These are phyloP conservation scores for Letharia lupina DNA, from an alignment of 495 filamentous ascomycete genomes.

Conservation along the genomic window DNA sequence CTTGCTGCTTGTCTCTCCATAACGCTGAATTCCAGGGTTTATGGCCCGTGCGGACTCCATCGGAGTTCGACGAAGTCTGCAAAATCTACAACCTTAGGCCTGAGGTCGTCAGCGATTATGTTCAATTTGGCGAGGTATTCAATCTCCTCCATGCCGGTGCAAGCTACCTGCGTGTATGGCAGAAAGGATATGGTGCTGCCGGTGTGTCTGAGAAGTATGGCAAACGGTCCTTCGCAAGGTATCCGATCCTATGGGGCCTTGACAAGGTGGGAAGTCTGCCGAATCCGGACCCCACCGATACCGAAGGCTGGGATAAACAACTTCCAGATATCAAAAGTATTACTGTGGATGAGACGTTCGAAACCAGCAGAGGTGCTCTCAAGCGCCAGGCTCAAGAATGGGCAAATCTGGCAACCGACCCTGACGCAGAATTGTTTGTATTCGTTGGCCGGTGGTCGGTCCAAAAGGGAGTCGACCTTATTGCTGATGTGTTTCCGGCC, in stretches of 20 bases:
- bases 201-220: slow-evolving; percentile 71
- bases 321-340: slow-evolving; percentile 45
- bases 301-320: slow-evolving; percentile 55
- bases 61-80: slow-evolving; percentile 58
- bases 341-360: slow-evolving; percentile 48
- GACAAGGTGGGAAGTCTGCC: slow-evolving; percentile 62
- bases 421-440: slow-evolving; percentile 63
- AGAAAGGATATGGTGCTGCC: slow-evolving; percentile 67
- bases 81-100: slow-evolving; percentile 56
- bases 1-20: slow-evolving; percentile 51
- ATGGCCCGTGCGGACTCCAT: slow-evolving; percentile 55
- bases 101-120: slow-evolving; percentile 44
- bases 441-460: slow-evolving; percentile 75
- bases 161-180: slow-evolving; percentile 65
- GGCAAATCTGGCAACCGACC: slow-evolving; percentile 58
- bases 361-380: slow-evolving; percentile 47
- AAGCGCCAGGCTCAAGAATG: slow-evolving; percentile 68
- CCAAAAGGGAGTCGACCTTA: slow-evolving; percentile 72
- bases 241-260: slow-evolving; percentile 72
- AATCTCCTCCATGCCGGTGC: slow-evolving; percentile 66
- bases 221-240: slow-evolving; percentile 63
- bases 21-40: slow-evolving; percentile 67
- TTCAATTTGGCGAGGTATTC: slow-evolving; percentile 64
- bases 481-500: slow-evolving; percentile 66
- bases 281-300: slow-evolving; percentile 70